Conservation (phyloP, 225 moss, liverwort and hornwort genomes). For the Asterella californica region DNA sequence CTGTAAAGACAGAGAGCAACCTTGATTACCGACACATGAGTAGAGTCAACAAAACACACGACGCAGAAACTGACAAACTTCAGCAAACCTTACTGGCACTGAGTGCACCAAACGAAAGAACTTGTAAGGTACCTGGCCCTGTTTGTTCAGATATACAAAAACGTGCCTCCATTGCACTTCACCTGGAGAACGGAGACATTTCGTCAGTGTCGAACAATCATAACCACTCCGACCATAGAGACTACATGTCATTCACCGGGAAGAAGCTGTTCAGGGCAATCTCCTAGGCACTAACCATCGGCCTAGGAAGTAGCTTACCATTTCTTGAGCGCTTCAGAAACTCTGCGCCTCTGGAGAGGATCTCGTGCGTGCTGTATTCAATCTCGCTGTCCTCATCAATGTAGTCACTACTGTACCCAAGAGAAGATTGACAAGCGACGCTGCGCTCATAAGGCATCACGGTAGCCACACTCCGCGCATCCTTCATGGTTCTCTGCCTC, state of each 20-base stretch:
- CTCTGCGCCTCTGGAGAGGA: constrained; percentile 59
- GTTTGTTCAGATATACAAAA: constrained; percentile 58
- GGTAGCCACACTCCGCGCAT: constrained; percentile 54
- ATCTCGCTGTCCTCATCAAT: constrained; percentile 60
- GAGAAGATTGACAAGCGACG: constrained; percentile 41
- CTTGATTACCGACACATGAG: neutral
- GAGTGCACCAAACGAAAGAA: neutral
- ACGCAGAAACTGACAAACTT: neutral
- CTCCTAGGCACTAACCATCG: neutral
- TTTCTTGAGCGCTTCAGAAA: constrained; percentile 63
- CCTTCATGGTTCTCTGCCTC: constrained; percentile 64
- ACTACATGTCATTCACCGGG: neutral
- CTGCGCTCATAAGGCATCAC: constrained; percentile 68
- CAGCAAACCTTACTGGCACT: neutral
- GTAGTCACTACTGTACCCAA: constrained; percentile 43
- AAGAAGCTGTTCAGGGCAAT: neutral
- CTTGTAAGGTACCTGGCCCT: constrained; percentile 44
- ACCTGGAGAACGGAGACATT: constrained; percentile 33
- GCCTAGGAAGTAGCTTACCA: constrained; percentile 31
- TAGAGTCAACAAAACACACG: neutral
- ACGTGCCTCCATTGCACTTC: constrained; percentile 67
- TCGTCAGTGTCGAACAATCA: neutral
- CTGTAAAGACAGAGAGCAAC: constrained; percentile 12
- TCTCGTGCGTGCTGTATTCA: constrained; percentile 63
- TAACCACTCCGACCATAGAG: neutral